Conservation (phyloP, 169 alveolate species). For the Eimeria sp. region DNA sequence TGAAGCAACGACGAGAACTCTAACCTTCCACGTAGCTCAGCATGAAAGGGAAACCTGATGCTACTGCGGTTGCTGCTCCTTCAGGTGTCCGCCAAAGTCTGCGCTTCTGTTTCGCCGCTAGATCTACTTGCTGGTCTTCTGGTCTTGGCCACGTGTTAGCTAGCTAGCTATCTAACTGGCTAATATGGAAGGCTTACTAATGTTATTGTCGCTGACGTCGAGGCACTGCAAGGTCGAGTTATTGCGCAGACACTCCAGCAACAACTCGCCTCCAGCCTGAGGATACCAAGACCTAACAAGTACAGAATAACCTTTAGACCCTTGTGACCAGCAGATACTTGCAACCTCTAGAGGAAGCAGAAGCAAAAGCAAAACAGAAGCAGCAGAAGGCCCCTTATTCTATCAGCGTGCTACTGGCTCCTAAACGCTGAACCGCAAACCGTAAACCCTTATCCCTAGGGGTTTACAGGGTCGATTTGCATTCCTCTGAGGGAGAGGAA, state of each 20-base stretch:
- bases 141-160: background rate
- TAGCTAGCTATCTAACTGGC: background rate
- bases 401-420: background rate
- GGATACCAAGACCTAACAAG: background rate
- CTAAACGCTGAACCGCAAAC: background rate
- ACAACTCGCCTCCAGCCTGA: constrained; percentile 10
- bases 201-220: constrained; percentile 25
- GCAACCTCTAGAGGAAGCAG: too few species aligned
- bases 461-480: background rate
- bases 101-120: too few species aligned
- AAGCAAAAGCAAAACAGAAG: too few species aligned
- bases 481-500: background rate
- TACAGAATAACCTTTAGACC: background rate
- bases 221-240: constrained; percentile 8
- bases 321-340: background rate
- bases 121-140: too few species aligned
- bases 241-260: constrained; percentile 30
- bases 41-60: background rate
- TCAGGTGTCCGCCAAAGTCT: background rate
- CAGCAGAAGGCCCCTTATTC: too few species aligned
- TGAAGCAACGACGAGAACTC: background rate
- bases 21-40: background rate
- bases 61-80: constrained; percentile 5
- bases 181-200: background rate
- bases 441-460: background rate